Conservation (phyloP, 148 eudicot species). For the Hydrangea macrophylla region DNA sequence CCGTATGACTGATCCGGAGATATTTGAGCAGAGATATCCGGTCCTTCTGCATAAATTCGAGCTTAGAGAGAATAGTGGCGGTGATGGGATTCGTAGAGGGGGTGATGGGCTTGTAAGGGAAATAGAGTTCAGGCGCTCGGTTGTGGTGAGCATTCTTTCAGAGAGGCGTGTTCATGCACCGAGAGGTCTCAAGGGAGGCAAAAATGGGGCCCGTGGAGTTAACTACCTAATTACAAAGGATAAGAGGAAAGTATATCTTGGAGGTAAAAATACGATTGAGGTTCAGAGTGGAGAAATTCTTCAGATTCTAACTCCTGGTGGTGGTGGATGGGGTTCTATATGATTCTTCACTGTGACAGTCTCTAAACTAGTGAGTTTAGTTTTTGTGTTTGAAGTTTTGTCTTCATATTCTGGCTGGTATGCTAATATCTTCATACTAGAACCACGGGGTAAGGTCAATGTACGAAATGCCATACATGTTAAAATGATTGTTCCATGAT, state of each 20-base stretch:
- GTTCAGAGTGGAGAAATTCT: constrained; percentile 80
- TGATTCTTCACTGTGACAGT: constrained; percentile 4
- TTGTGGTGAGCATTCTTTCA: constrained; percentile 83
- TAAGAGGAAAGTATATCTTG: constrained; percentile 59
- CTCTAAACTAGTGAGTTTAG: neutral
- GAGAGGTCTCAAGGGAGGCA: constrained; percentile 84
- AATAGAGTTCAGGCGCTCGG: constrained; percentile 83
- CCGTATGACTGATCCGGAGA: constrained; percentile 97
- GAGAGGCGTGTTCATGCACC: constrained; percentile 98
- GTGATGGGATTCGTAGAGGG: constrained; percentile 75
- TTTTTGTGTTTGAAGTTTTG: neutral
- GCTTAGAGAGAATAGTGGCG: constrained; percentile 85
- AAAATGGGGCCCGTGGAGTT: constrained; percentile 71
- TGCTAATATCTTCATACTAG: neutral
- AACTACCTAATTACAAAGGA: constrained; percentile 75
- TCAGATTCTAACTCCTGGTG: constrained; percentile 88
- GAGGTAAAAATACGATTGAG: constrained; percentile 86
- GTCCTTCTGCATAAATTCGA: constrained; percentile 80
- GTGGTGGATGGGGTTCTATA: constrained; percentile 71
- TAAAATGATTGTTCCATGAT: too few species aligned
- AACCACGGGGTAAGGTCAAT: neutral
- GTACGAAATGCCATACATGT: neutral
- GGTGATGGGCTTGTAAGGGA: constrained; percentile 91
- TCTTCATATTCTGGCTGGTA: neutral
- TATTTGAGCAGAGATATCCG: constrained; percentile 96